Conservation (phyloP, 2,329 filamentous ascomycete species). For the Boeremia lycopersici region DNA sequence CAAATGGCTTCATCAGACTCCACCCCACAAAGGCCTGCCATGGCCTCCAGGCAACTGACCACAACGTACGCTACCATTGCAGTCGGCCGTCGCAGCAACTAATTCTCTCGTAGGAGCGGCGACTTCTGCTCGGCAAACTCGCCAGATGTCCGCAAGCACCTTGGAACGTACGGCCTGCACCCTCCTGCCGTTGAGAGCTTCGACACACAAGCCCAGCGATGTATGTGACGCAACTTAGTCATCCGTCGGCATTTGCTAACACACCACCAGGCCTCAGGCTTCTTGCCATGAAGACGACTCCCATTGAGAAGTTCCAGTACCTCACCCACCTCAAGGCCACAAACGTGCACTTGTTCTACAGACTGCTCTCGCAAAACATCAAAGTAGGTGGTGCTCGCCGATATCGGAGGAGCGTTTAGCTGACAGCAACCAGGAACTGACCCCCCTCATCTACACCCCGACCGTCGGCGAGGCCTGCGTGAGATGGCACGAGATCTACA, state of each 20-base stretch:
- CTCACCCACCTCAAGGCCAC: slow-evolving; percentile 75
- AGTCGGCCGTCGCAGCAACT: slow-evolving; percentile 16
- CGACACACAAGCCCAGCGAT: slow-evolving; percentile 58
- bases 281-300: slow-evolving; percentile 70
- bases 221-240: slow-evolving; percentile 38
- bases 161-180: slow-evolving; percentile 59
- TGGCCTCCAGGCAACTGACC: slow-evolving; percentile 45
- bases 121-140: slow-evolving; percentile 59
- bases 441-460: slow-evolving; percentile 85
- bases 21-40: slow-evolving; percentile 44
- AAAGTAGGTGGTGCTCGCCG: slow-evolving; percentile 48
- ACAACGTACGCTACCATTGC: slow-evolving; percentile 40
- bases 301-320: slow-evolving; percentile 84
- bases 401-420: slow-evolving; percentile 2
- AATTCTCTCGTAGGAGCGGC: slow-evolving; percentile 41
- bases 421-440: slow-evolving; percentile 67
- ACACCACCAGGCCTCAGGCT: slow-evolving; percentile 71
- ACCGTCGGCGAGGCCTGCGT: slow-evolving; percentile 96
- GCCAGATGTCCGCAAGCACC: slow-evolving; percentile 56
- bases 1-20: slow-evolving; percentile 41
- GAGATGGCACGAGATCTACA: slow-evolving; percentile 95
- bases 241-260: slow-evolving; percentile 8
- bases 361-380: slow-evolving; percentile 76
- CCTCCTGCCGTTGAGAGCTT: slow-evolving; percentile 58
- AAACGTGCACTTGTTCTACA: slow-evolving; percentile 81